These are phyloP conservation scores for Penicillium sp. DNA, from an alignment of 2,329 filamentous ascomycete species.

Conservation along the genomic window DNA sequence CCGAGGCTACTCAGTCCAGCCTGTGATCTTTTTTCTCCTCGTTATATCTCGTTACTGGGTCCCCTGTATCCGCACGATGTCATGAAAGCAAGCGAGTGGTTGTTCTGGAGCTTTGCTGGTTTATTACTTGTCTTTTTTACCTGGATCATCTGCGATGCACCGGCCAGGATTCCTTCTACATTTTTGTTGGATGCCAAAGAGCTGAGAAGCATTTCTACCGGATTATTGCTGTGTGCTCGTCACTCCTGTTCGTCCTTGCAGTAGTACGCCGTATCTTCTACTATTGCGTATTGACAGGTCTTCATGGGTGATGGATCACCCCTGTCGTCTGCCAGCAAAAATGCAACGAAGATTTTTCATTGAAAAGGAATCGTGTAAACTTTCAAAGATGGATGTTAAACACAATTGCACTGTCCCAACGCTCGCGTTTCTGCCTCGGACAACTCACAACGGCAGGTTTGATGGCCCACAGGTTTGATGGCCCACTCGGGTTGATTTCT, in stretches of 20 bases:
- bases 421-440: neutral
- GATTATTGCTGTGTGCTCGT: neutral
- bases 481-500: neutral
- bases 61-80: slow-evolving; percentile 26
- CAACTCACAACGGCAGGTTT: neutral
- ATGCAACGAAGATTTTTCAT: neutral
- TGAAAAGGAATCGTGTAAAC: no score
- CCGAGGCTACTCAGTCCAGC: slow-evolving; percentile 19
- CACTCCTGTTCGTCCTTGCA: slow-evolving; percentile 11
- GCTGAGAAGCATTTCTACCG: neutral
- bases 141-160: neutral
- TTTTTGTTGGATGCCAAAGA: neutral
- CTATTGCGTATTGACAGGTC: slow-evolving; percentile 12
- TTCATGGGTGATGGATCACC: slow-evolving; percentile 13
- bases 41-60: neutral
- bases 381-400: no score
- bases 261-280: slow-evolving; percentile 7
- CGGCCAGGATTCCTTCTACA: neutral
- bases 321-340: neutral
- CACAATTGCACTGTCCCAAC: neutral
- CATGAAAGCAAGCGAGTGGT: slow-evolving; percentile 37
- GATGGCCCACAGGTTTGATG: no score
- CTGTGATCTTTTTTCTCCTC: slow-evolving; percentile 9
- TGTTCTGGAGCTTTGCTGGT: slow-evolving; percentile 25
- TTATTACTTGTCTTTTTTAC: neutral